Evolutionary conservation across 176 grass and related monocot species (phyloP), one percentile per base, ranked within the genome.

Genomic region (Metroxylon sagu): DNA sequence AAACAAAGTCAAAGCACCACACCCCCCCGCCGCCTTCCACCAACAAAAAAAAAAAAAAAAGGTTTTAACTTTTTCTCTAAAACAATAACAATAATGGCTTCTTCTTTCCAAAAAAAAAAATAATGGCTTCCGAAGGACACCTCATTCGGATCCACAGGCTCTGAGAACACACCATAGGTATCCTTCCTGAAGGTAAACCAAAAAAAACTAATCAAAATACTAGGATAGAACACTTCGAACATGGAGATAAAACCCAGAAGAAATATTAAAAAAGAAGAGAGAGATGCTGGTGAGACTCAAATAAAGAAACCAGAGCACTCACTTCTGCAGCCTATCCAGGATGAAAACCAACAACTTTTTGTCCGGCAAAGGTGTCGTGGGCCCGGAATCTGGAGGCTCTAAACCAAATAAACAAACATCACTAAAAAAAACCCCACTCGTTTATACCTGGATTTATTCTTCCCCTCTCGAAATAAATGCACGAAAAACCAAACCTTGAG

Each of bases 261-360:
- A 61, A 49, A 69, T 56, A n/a, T n/a, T n/a, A 19, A 53, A 21
- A 17, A 16, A 56, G 53, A 28, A 31, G 21, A 19, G 43, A 51
- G 19, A 73, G 73, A 67, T 29, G 19, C 43, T 21, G 49, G 51
- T 29, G 54, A 27, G 39, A 50, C 6, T 39, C 18, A 67, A 43
- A 53, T 49, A 54, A 62, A 51, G 78, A 19, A 78, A 61, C 65
- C 27, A 48, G 3, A 83, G 73, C 77, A 88, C 84, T 83, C 74
- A 98, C 93, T 98, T 98, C 94, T 98, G 81, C 70, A 98, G 79
- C 71, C 81, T 93, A 54, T 93, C 94, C 43, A 98, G 82, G 76
- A 93, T 78, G 79, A 92, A 85, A 75, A 80, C n/a, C 77, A 98
- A 68, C 79, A 98, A 83, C 81, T 98, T 98, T 83, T 86, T 98